phyloP scores from a whole-genome alignment of 495 filamentous ascomycete genomes.

The Halenospora varia region DNA sequence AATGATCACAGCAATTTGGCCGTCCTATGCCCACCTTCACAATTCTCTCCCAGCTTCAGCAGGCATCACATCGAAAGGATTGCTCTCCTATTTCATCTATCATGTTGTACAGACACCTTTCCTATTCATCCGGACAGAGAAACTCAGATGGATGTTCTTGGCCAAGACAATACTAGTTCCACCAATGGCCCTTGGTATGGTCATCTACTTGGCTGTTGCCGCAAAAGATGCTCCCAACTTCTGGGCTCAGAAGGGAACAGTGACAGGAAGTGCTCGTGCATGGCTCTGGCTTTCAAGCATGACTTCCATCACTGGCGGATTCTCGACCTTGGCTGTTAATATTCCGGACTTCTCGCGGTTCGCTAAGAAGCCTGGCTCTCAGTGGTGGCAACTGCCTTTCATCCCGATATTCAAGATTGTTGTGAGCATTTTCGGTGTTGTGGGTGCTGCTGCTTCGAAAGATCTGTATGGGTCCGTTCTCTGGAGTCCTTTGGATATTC shows the following conservation, averaged over 20 bases:
- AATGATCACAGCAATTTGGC: conserved; percentile 68
- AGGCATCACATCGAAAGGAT: conserved; percentile 61
- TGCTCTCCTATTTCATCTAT: conserved; percentile 61
- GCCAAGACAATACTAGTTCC: conserved; percentile 53
- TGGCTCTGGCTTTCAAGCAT: conserved; percentile 41
- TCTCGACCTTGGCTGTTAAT: conserved; percentile 45
- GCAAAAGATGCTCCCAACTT: conserved; percentile 44
- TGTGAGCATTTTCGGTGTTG: conserved; percentile 46
- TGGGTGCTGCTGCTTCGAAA: conserved; percentile 47
- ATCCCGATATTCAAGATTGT: conserved; percentile 57
- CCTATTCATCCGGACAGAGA: conserved; percentile 52
- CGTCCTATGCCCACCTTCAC: conserved; percentile 50
- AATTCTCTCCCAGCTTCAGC: conserved; percentile 52
- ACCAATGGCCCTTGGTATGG: conserved; percentile 46
- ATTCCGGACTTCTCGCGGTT: conserved; percentile 62
- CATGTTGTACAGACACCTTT: conserved; percentile 51
- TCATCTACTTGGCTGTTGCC: conserved; percentile 47
- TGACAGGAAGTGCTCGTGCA: conserved; percentile 34
- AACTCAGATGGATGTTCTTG: conserved; percentile 55
- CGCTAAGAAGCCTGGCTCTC: conserved; percentile 44
- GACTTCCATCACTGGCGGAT: conserved; percentile 40
- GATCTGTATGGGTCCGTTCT: conserved; percentile 59
- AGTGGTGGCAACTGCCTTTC: conserved; percentile 52
- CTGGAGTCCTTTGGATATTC: conserved; percentile 82
- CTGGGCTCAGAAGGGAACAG: conserved; percentile 38